These are phyloP conservation scores for Verticillium klebahnii DNA, from an alignment of 2,329 filamentous ascomycete genomes.

Conservation along the genomic window DNA sequence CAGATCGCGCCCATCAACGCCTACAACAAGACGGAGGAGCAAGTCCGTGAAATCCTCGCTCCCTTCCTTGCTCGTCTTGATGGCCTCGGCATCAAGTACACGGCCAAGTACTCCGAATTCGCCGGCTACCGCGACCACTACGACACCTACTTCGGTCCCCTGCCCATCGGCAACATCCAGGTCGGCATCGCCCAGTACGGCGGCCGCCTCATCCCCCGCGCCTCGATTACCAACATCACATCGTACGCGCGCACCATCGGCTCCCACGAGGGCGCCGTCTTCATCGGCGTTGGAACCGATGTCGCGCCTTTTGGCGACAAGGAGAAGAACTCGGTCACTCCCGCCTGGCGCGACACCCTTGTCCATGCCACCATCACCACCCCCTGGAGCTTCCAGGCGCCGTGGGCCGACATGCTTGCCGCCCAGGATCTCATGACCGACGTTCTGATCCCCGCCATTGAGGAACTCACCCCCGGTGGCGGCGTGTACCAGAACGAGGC, in stretches of 20 bases:
- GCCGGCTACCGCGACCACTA: constrained; percentile 36
- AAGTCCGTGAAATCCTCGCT: constrained; percentile 39
- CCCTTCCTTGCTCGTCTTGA: constrained; percentile 38
- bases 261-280: constrained; percentile 15
- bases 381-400: constrained; percentile 20
- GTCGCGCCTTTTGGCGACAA: constrained; percentile 19
- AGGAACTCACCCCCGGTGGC: constrained; percentile 27
- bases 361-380: constrained; percentile 22
- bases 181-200: constrained; percentile 34
- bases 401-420: constrained; percentile 22
- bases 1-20: constrained; percentile 40
- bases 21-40: constrained; percentile 35
- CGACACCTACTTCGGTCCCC: constrained; percentile 30
- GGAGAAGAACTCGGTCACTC: constrained; percentile 30
- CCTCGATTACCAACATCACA: constrained; percentile 12
- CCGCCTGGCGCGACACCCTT: constrained; percentile 35
- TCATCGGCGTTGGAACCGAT: constrained; percentile 21
- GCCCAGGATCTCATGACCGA: constrained; percentile 19
- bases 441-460: constrained; percentile 12
- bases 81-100: constrained; percentile 23
- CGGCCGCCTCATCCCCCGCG: constrained; percentile 16
- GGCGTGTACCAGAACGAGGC: constrained; percentile 49
- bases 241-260: constrained; percentile 11
- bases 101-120: constrained; percentile 15
- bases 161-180: constrained; percentile 37